phyloP scores from a whole-genome alignment of 2,329 filamentous ascomycete genomes.

The Cryphonectria naterciae region DNA sequence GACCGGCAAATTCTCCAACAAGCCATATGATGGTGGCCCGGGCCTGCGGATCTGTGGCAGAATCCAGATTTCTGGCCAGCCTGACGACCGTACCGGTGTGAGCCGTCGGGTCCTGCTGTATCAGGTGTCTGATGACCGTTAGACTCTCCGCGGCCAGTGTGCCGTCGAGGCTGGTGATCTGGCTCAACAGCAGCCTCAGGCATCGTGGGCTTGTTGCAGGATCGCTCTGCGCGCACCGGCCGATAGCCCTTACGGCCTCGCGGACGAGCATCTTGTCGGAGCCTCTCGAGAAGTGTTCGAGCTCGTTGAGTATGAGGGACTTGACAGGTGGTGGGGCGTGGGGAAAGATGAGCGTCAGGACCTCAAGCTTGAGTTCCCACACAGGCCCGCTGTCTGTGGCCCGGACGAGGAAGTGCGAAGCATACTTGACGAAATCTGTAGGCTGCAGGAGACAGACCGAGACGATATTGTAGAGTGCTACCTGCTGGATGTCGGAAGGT shows the following conservation, averaged over 20 bases:
- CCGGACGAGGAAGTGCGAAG: constrained; percentile 86
- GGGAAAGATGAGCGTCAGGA: constrained; percentile 89
- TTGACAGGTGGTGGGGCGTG: constrained; percentile 76
- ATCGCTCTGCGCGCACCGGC: constrained; percentile 85
- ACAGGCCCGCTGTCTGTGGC: constrained; percentile 78
- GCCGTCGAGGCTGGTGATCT: constrained; percentile 86
- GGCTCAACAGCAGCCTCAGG: constrained; percentile 78
- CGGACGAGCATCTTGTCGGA: constrained; percentile 76
- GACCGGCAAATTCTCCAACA: constrained; percentile 87
- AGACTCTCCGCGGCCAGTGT: constrained; percentile 89
- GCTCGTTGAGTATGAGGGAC: constrained; percentile 84
- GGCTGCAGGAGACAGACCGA: constrained; percentile 82
- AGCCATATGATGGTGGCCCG: constrained; percentile 97
- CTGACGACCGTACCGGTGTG: constrained; percentile 87
- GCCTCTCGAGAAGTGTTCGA: constrained; percentile 87
- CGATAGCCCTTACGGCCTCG: constrained; percentile 90
- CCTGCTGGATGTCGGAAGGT: constrained; percentile 83
- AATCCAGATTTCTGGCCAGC: constrained; percentile 88
- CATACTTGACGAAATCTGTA: constrained; percentile 81
- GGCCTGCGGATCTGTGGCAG: constrained; percentile 83
- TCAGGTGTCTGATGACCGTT: constrained; percentile 92
- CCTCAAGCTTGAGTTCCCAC: constrained; percentile 90
- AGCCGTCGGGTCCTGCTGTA: constrained; percentile 82
- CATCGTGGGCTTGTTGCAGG: constrained; percentile 74
- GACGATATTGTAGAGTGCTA: constrained; percentile 92